These are phyloP conservation scores for Podaxis sp. DNA, from an alignment of 768 basidiomycete genomes.

Conservation along the genomic window DNA sequence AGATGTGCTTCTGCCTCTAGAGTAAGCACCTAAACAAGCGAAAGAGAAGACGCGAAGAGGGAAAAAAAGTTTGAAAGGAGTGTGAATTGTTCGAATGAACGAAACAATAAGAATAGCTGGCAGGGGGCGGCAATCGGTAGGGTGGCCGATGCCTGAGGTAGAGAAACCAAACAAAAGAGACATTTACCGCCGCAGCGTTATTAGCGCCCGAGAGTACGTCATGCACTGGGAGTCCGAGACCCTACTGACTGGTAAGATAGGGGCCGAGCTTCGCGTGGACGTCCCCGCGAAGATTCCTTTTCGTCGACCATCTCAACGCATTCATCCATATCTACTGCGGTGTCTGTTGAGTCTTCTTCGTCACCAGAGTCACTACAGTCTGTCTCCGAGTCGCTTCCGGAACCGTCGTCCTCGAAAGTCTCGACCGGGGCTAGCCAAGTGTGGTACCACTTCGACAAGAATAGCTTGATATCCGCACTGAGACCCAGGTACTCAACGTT, in stretches of 20 bases:
- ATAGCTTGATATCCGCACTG: constrained; percentile 71
- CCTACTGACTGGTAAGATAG: constrained; percentile 31
- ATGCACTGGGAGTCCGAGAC: constrained; percentile 10
- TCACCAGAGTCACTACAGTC: constrained; percentile 34
- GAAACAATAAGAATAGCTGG: constrained; percentile 13
- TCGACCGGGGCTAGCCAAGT: constrained; percentile 52
- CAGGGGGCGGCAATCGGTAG: background rate
- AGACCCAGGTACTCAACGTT: constrained; percentile 90
- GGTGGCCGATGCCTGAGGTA: constrained; percentile 8
- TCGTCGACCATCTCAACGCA: constrained; percentile 24
- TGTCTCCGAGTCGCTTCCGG: constrained; percentile 41
- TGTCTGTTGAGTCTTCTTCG: constrained; percentile 33
- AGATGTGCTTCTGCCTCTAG: constrained; percentile 45
- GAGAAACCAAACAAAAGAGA: constrained; percentile 5
- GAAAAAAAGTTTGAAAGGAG: background rate
- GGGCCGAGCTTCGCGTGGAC: constrained; percentile 28
- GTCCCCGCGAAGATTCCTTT: constrained; percentile 18
- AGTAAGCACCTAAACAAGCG: constrained; percentile 5
- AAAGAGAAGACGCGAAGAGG: background rate
- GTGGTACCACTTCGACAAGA: constrained; percentile 74
- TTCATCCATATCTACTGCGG: constrained; percentile 40
- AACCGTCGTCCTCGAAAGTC: constrained; percentile 25
- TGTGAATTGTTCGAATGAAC: constrained; percentile 5
- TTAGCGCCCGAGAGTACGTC: constrained; percentile 2
- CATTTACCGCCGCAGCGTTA: background rate